phyloP scores from a whole-genome alignment of 768 basidiomycete species.

The Lactarius hengduanensis region DNA sequence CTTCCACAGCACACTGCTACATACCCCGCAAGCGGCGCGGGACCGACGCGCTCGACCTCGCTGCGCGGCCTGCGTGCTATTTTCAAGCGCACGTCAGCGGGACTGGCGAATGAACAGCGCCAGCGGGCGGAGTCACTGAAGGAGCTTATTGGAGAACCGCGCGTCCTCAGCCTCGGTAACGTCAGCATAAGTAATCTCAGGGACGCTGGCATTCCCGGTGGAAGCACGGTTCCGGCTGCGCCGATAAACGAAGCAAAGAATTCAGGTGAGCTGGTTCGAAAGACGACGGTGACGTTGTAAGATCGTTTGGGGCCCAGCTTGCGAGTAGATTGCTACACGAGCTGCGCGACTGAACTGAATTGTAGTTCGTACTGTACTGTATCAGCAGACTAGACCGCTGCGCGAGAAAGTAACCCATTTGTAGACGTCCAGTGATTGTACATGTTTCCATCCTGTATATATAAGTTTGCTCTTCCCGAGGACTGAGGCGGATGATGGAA shows the following conservation, averaged over 20 bases:
- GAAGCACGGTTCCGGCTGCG: neutral
- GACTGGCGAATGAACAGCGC: conserved; percentile 6
- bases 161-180: conserved; percentile 20
- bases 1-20: neutral
- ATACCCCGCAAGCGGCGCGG: neutral
- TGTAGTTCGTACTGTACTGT: neutral
- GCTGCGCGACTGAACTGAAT: neutral
- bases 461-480: too few relatives aligned
- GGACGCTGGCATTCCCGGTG: conserved; percentile 5
- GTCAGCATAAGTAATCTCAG: conserved; percentile 17
- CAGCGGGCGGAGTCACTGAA: conserved; percentile 23
- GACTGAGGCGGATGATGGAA: too few relatives aligned
- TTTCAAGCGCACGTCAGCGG: conserved; percentile 23
- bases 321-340: neutral
- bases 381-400: neutral
- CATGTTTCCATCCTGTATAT: too few relatives aligned
- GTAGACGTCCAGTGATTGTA: too few relatives aligned
- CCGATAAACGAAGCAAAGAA: neutral
- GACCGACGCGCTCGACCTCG: conserved; percentile 14
- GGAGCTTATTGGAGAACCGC: conserved; percentile 18
- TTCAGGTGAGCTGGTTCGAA: neutral
- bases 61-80: conserved; percentile 19
- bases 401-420: too few relatives aligned
- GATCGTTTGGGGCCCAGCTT: neutral
- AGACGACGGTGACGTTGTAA: conserved; percentile 1